Evolutionary conservation across 148 eudicot genomes (phyloP), one percentile per base, ranked within the genome.

Genomic region (Arbutus unedo): DNA sequence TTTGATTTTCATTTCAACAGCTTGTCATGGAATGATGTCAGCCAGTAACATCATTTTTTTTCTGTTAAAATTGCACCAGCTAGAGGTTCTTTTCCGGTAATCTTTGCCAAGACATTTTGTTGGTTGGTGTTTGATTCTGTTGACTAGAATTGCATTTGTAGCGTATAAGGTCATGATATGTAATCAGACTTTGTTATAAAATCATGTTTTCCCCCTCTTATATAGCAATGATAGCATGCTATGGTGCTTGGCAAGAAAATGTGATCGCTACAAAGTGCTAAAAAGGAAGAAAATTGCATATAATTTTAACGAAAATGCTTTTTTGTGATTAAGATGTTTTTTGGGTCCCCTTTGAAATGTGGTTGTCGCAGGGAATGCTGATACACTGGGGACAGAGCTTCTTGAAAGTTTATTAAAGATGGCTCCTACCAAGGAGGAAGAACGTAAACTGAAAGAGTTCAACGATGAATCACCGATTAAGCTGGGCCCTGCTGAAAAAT

Each of bases 381-480:
- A 95, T 57, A 78, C 89, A 6, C 86, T 95, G 47, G 98, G 98
- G 31, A 76, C 92, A 13, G 98, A 95, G 86, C 93, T 95, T 79
- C 93, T 96, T 7, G 94, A 94, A 77, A 90, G 97, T 83, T 88
- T 96, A 76, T 88, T 96, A 44, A 96, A 91, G 89, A 96, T 96
- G 95, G 93, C 94, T 59, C 99, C 99, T 31, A 91, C 94, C 4
- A 84, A 90, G 78, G 99, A 92, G 84, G 98, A 96, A 85, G 98
- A 96, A 85, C 79, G 81, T 50, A 93, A 88, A 74, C 88, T 96
- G 45, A 85, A 82, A 78, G 98, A 94, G 81, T 91, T 88, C 83
- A 86, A 82, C 59, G 95, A 93, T 68, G 89, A 88, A 81, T 89
- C 93, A 19, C 93, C 96, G 15, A 49, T 85, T 82, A 93, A 91